Percentiles rank a stretch among this genome's conserved stretches.
Conservation (phyloP, 2,329 filamentous ascomycete species). For the Nemania sp. region DNA sequence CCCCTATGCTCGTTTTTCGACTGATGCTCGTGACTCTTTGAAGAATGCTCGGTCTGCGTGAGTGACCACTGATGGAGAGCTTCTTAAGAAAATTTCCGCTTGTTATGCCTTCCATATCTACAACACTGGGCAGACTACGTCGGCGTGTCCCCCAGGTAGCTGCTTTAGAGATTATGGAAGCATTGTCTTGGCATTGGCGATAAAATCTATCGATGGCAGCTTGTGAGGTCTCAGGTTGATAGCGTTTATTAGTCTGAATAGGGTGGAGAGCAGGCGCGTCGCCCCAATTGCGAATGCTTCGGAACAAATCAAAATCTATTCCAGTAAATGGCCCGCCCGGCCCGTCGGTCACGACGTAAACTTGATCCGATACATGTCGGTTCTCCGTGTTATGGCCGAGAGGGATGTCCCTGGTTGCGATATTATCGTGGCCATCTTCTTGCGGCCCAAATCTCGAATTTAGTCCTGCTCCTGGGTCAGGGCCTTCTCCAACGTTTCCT, state of each 20-base stretch:
- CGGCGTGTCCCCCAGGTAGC: slow-evolving; percentile 73
- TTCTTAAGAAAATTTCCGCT: slow-evolving; percentile 67
- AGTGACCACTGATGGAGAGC: slow-evolving; percentile 53
- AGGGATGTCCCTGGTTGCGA: slow-evolving; percentile 48
- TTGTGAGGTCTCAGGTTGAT: slow-evolving; percentile 56
- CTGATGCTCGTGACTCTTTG: slow-evolving; percentile 55
- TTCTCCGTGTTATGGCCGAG: slow-evolving; percentile 55
- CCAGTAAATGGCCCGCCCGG: slow-evolving; percentile 46
- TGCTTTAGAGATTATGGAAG: slow-evolving; percentile 62
- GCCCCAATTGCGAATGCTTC: slow-evolving; percentile 52
- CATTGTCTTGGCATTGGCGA: slow-evolving; percentile 56
- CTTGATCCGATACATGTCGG: slow-evolving; percentile 50
- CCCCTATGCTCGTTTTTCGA: slow-evolving; percentile 52
- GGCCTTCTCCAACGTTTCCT: slow-evolving; percentile 18
- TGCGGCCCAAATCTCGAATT: slow-evolving; percentile 18
- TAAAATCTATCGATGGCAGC: slow-evolving; percentile 58
- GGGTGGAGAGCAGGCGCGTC: slow-evolving; percentile 51
- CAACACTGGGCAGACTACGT: slow-evolving; percentile 62
- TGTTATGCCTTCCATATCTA: slow-evolving; percentile 62
- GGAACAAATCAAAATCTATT: slow-evolving; percentile 55
- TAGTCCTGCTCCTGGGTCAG: slow-evolving; percentile 13
- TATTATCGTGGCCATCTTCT: slow-evolving; percentile 40
- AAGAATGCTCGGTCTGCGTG: slow-evolving; percentile 58
- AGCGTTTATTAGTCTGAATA: slow-evolving; percentile 43
- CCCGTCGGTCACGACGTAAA: slow-evolving; percentile 49